A percentile compares a stretch with the other conserved stretches of the same genome.
phyloP scores from a whole-genome alignment of 306 rosid genomes.

The Vigna nakashimae region DNA sequence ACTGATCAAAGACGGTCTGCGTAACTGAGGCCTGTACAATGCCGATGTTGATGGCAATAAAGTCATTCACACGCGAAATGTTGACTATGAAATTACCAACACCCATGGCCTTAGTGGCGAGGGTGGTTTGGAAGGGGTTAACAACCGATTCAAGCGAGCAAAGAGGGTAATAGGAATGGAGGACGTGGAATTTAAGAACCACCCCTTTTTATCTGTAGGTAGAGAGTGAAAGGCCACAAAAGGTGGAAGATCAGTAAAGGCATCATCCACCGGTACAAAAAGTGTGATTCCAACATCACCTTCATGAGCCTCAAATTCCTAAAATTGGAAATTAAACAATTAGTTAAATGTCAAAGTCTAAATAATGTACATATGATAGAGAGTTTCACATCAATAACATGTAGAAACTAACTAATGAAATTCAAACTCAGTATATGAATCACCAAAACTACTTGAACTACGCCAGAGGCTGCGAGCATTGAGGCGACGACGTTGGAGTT shows the following conservation, averaged over 20 bases:
- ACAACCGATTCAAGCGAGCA: conserved; percentile 87
- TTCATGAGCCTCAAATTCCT: conserved; percentile 88
- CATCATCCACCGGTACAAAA: conserved; percentile 82
- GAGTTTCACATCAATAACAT: background rate
- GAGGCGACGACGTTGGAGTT: conserved; percentile 93
- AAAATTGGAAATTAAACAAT: background rate
- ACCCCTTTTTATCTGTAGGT: conserved; percentile 80
- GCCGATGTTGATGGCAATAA: too few species aligned
- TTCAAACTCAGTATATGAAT: too few species aligned
- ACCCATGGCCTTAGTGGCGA: conserved; percentile 37
- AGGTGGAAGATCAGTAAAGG: conserved; percentile 74
- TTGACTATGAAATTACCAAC: too few species aligned
- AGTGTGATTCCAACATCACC: conserved; percentile 96
- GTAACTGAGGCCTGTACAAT: too few species aligned
- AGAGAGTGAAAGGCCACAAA: conserved; percentile 73
- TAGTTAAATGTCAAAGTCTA: background rate
- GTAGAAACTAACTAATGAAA: background rate
- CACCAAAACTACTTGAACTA: conserved; percentile 51
- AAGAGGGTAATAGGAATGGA: conserved; percentile 87
- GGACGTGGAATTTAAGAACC: conserved; percentile 79
- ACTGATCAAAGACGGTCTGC: too few species aligned
- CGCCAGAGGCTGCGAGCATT: conserved; percentile 87
- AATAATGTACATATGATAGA: background rate
- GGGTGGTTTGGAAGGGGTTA: conserved; percentile 89
- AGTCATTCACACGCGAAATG: too few species aligned